Base-by-base conservation (phyloP, 2,329 filamentous ascomycete species). In the Chaetomium globosum region DNA sequence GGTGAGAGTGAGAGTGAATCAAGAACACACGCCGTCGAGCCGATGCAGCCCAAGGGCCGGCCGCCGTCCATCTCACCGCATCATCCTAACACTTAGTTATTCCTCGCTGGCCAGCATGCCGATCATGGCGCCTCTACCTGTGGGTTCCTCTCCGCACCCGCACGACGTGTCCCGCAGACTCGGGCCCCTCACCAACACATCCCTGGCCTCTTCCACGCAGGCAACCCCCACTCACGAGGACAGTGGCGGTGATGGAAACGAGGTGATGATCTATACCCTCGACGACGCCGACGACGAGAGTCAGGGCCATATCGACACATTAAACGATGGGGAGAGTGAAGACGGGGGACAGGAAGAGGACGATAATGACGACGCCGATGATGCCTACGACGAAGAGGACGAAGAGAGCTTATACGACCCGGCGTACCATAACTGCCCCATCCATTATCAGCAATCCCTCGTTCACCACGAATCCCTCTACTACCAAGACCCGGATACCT, bases 71-170 rank as follows among this genome's bases (percentile, higher is more conserved):
- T 57, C 55, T 31, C 59, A 59, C 10, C 46, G 46, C 46, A 46
- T 48, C 46, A 46, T 48, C 30, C 26, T 57, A 61, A 30, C 28
- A 30, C 48, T 16, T 36, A 10, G 12, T 10, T 33, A 10, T n/a
- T 61, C 9, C 43, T 52, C 64, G 56, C 30, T 59, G 39, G 43
- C 61, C 62, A 51, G 46, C 61, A 70, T 70, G 68, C 63, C 58
- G 9, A 39, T 61, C 53, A 51, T 58, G 56, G 39, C 48, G 26
- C 51, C 33, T 59, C 31, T 58, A n/a, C 52, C 43, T 39, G 28
- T 58, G 51, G 61, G 54, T 46, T 58, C 60, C 16, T 52, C 64
- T 49, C 58, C 62, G 21, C 64, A 64, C 10, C 58, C 62, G 21
- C 64, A 64, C 10, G 51, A 51, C 48, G 43, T 55, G 33, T 65